Base-by-base conservation (phyloP, 768 basidiomycete genomes). In the Chalciporus chontae region DNA sequence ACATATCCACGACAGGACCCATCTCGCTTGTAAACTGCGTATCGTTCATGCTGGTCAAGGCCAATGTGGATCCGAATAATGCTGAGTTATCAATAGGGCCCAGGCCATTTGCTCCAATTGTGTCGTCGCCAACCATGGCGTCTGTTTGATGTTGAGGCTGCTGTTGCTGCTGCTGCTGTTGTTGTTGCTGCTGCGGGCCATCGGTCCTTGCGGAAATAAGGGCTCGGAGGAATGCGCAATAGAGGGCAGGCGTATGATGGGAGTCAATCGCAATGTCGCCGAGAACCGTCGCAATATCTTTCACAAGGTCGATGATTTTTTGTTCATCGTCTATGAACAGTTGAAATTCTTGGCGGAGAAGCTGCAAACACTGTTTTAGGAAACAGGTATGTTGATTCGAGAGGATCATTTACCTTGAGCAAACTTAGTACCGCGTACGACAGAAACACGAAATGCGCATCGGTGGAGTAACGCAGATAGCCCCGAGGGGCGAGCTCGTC, bases 381-480 rank as follows among this genome's bases (percentile, higher is more conserved):
- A 45, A n/a, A 5, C 32, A 48, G 46, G 8, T 29, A 39, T 39
- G 4, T 6, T 17, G 18, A 4, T 43, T 40, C 17, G 9, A 38
- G 23, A 14, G n/a, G 17, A 52, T 19, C 13, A 31, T 74, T 48
- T 45, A 92, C 89, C 84, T 97, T 98, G 54, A 99, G 75, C 55
- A 97, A 73, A 61, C 87, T 95, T 50, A 96, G 73, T 7, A 97
- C 87, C 0, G 92, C 94, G 68, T 98, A 96, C n/a, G 87, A 88
- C 40, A 81, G 81, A 72, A 90, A 86, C 8, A 98, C 94, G 55
- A 90, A 95, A 59, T 89, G 87, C 5, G 90, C 87, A 66, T 98
- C 94, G 4, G 93, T 89, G 0, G 89, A 81, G 68, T 91, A 94
- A 55, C 78, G 84, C 66, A 96, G 72, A 58, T 75, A 87, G 1